Evolutionary conservation across 176 grass and related monocot genomes (phyloP).

Genomic region (Aegilops longissima): DNA sequence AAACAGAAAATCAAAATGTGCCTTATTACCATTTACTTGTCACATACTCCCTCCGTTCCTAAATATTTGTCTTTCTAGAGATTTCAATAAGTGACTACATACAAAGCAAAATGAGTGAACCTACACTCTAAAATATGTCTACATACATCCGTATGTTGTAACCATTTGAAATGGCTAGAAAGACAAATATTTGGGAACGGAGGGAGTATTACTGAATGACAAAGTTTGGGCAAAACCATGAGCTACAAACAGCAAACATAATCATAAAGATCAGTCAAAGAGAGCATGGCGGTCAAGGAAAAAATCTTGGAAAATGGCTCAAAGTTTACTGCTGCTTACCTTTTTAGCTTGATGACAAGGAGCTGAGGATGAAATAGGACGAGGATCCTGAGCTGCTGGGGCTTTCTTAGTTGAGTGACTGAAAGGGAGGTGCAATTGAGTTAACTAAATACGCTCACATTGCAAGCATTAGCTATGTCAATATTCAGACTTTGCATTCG

Average conservation of each 20-base stretch:
- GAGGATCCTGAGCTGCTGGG: neutral
- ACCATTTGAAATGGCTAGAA: too few relatives aligned
- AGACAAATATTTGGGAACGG: too few relatives aligned
- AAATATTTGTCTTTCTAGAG: too few relatives aligned
- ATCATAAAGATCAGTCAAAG: neutral
- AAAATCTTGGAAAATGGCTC: neutral
- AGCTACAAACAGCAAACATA: neutral
- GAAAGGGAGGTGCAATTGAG: neutral
- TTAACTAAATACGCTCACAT: neutral
- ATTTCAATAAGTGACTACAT: too few relatives aligned
- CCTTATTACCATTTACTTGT: neutral
- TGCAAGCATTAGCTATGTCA: neutral
- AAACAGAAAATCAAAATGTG: neutral
- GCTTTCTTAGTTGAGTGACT: conserved; percentile 7
- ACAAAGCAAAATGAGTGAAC: too few relatives aligned
- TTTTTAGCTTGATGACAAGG: conserved; percentile 47
- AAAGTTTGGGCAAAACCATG: conserved; percentile 1
- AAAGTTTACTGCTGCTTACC: neutral
- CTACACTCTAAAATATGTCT: too few relatives aligned
- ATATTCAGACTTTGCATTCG: neutral
- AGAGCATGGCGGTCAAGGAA: neutral
- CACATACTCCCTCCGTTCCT: too few relatives aligned
- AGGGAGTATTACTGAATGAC: neutral
- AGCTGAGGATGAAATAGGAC: conserved; percentile 40
- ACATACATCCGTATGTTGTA: too few relatives aligned